A percentile compares a stretch with the other conserved stretches of the same genome.
These are phyloP conservation scores for Rhodotorula glutinis DNA, from an alignment of 1,284 basidiomycete genomes.

Conservation along the genomic window DNA sequence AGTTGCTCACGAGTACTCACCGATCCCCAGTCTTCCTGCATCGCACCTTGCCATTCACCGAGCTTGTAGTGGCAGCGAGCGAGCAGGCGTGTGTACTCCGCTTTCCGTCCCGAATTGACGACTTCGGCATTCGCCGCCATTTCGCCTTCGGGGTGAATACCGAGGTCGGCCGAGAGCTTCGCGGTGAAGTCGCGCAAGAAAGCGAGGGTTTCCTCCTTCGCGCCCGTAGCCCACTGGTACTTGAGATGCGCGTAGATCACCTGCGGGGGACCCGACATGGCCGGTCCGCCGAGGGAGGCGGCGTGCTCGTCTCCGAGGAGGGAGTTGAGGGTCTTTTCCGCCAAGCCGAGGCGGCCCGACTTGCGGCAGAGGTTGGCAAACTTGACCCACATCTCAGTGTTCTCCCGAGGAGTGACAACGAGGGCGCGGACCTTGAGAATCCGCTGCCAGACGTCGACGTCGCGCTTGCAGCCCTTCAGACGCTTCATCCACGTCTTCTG, in stretches of 20 bases:
- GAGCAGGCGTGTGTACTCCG: conserved; percentile 79
- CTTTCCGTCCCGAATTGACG: conserved; percentile 61
- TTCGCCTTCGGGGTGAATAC: conserved; percentile 54
- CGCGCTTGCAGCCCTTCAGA: conserved; percentile 92
- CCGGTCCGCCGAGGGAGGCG: conserved; percentile 42
- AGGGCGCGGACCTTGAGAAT: conserved; percentile 94
- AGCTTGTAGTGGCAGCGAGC: conserved; percentile 96
- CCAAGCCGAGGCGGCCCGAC: conserved; percentile 78
- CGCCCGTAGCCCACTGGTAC: conserved; percentile 90
- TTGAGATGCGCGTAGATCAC: conserved; percentile 97
- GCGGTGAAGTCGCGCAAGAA: conserved; percentile 83
- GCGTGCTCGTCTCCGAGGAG: conserved; percentile 61
- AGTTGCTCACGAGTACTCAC: conserved; percentile 51
- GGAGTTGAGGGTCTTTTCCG: conserved; percentile 96
- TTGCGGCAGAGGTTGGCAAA: conserved; percentile 85
- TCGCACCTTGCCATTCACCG: conserved; percentile 83
- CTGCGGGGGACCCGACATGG: conserved; percentile 81
- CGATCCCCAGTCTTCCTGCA: conserved; percentile 73
- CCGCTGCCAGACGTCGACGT: conserved; percentile 99
- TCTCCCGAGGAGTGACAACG: conserved; percentile 88
- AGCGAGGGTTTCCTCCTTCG: conserved; percentile 71
- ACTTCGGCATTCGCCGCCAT: conserved; percentile 49
- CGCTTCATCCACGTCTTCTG: conserved; percentile 93
- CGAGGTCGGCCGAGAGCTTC: conserved; percentile 72
- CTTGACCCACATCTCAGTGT: conserved; percentile 96